Evolutionary conservation across 495 filamentous ascomycete species (phyloP), one percentile per base, ranked within the genome.

Genomic region (Aspergillus affinis): DNA sequence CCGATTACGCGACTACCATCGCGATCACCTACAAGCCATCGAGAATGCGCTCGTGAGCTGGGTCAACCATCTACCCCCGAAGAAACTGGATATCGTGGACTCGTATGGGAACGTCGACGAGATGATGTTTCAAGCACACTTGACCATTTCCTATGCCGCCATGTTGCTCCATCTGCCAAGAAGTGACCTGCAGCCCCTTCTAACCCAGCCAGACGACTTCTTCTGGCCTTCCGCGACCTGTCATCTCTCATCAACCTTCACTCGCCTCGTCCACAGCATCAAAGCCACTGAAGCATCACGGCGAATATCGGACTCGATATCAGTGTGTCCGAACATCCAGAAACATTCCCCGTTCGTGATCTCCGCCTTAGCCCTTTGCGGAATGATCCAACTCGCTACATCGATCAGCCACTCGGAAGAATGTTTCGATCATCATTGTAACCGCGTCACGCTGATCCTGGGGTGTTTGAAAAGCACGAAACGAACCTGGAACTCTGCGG

Each of bases 1-100:
- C 48, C 58, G 69, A 27, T 58, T 75, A 5, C 65, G 64, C 4
- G 75, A 78, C 23, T 65, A 66, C 17, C 75, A 78, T 45, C 67
- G 71, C 2, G 75, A 79, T 52, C 75, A 79, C 48, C 59, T 76
- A 7, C 76, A 79, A 61, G 75, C 76, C 9, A 74, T 76, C 6
- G 74, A 75, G 41, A 79, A 79, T 61, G 75, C 76, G 15, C 69
- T 79, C 8, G 72, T 75, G 26, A 78, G 76, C 65, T 79, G 76
- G 76, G 65, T 70, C 45, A 76, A 79, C 60, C 75, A 78, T 55
- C 59, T 79, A 7, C 76, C 76, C 0, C 55, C 71, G 10, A 69
- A 67, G 48, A 79, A 79, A 48, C 58, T 73, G 21, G 76, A 78
- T 47, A 72, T 79, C 44, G 71, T 79, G n/a, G 75, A 79, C 57